Percentiles rank a stretch among this genome's conserved stretches.
Evolutionary conservation across 1,139 yeast species (phyloP).

Genomic region (Saccharomyces hybrid): DNA sequence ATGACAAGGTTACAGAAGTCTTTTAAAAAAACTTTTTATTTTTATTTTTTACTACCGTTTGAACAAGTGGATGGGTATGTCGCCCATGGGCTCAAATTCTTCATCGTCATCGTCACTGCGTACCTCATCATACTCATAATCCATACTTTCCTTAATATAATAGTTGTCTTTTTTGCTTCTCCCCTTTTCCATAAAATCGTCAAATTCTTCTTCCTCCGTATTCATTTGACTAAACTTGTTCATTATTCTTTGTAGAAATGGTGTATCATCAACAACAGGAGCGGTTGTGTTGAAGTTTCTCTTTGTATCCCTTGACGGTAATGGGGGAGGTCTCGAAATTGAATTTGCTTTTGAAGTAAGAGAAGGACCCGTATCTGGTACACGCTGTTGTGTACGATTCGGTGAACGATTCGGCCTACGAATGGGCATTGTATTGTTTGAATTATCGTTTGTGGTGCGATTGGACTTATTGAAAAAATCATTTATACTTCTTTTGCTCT

Average conservation of each 20-base stretch:
- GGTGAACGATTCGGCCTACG: not conserved
- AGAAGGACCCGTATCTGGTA: not conserved
- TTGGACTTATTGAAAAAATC: slow-evolving; percentile 13
- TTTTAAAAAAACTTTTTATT: not conserved
- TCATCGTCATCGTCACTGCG: slow-evolving; percentile 5
- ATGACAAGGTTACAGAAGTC: not conserved
- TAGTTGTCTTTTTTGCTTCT: slow-evolving; percentile 14
- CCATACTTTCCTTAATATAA: slow-evolving; percentile 22
- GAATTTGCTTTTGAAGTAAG: not conserved
- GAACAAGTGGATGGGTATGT: slow-evolving; percentile 3
- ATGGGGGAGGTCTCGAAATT: not conserved
- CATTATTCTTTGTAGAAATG: slow-evolving; percentile 10
- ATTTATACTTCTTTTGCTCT: slow-evolving; percentile 19
- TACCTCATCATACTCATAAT: slow-evolving; percentile 20
- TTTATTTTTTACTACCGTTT: not conserved
- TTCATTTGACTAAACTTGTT: slow-evolving; percentile 28
- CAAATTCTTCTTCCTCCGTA: slow-evolving; percentile 29
- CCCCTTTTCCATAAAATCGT: slow-evolving; percentile 11
- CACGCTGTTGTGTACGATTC: not conserved
- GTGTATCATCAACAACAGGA: not conserved
- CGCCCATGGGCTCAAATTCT: slow-evolving; percentile 4
- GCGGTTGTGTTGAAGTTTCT: not conserved
- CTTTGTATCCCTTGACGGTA: not conserved
- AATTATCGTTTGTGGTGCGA: not conserved
- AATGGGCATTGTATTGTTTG: not conserved